phyloP scores from a whole-genome alignment of 495 filamentous ascomycete genomes.

The Beverwykella pulmonaria region DNA sequence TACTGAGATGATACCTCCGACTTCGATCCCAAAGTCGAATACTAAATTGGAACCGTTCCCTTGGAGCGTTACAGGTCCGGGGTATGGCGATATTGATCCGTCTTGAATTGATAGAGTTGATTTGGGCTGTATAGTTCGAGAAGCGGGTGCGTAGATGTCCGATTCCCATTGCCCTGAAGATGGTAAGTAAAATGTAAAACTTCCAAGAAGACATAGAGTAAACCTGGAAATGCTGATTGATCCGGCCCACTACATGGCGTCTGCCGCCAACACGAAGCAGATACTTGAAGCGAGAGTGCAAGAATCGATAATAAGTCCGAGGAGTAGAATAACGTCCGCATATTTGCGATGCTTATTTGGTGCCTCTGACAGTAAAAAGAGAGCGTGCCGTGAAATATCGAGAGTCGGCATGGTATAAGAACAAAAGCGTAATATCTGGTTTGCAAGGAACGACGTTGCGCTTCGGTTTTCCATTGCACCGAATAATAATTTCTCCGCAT shows the following conservation, averaged over 20 bases:
- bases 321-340: not conserved
- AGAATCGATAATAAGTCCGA: not conserved
- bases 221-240: constrained; percentile 58
- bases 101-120: constrained; percentile 50
- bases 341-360: not conserved
- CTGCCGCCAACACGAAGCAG: constrained; percentile 56
- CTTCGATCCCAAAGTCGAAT: constrained; percentile 62
- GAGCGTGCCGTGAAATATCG: no score
- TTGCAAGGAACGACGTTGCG: not conserved
- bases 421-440: not conserved
- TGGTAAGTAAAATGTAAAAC: not conserved
- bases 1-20: constrained; percentile 59
- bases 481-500: constrained; percentile 27
- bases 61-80: constrained; percentile 43
- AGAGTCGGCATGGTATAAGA: not conserved
- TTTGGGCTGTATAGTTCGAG: constrained; percentile 56
- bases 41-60: constrained; percentile 55
- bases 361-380: not conserved
- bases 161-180: constrained; percentile 55
- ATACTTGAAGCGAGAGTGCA: not conserved
- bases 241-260: constrained; percentile 58
- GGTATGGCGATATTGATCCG: constrained; percentile 40
- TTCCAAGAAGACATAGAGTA: not conserved
- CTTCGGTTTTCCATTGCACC: constrained; percentile 15
- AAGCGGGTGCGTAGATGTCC: constrained; percentile 61